Conservation (phyloP, 2,329 filamentous ascomycete genomes). For the Fusarium luffae region DNA sequence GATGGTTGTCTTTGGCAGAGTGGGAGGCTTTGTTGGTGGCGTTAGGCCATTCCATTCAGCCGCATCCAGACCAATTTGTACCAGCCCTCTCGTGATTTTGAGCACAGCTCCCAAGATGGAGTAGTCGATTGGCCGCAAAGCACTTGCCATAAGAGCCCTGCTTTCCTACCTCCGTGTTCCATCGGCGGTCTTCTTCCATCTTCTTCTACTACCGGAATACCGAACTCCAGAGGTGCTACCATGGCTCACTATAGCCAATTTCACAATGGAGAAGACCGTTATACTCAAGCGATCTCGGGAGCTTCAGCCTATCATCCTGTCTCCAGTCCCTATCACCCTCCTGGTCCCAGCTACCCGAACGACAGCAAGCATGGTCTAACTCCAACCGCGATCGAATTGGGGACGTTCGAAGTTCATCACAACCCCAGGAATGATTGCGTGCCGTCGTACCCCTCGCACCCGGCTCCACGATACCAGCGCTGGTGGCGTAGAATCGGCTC, state of each 20-base stretch:
- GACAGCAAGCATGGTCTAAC: accelerated
- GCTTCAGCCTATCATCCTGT: not conserved
- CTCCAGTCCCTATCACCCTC: accelerated
- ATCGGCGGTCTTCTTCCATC: not conserved
- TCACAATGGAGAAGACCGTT: not conserved
- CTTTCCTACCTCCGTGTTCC: not conserved
- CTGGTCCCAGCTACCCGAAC: not conserved
- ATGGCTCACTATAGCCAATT: conserved; percentile 10
- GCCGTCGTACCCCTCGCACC: not conserved
- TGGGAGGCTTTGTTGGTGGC: not conserved
- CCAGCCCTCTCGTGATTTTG: not conserved
- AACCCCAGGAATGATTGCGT: not conserved
- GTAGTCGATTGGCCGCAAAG: not conserved
- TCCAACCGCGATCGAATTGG: not conserved
- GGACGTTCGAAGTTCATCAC: not conserved
- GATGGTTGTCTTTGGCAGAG: not conserved
- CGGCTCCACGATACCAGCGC: not conserved
- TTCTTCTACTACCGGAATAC: accelerated
- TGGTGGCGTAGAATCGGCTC: not conserved
- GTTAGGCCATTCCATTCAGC: not conserved
- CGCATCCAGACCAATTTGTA: not conserved
- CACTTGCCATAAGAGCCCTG: not conserved
- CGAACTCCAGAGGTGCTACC: not conserved
- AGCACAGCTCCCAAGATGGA: accelerated
- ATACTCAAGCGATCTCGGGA: accelerated